Percentiles rank a stretch among this genome's conserved stretches.
phyloP scores from a whole-genome alignment of 2,329 filamentous ascomycete species.

The Blastomyces parvus region DNA sequence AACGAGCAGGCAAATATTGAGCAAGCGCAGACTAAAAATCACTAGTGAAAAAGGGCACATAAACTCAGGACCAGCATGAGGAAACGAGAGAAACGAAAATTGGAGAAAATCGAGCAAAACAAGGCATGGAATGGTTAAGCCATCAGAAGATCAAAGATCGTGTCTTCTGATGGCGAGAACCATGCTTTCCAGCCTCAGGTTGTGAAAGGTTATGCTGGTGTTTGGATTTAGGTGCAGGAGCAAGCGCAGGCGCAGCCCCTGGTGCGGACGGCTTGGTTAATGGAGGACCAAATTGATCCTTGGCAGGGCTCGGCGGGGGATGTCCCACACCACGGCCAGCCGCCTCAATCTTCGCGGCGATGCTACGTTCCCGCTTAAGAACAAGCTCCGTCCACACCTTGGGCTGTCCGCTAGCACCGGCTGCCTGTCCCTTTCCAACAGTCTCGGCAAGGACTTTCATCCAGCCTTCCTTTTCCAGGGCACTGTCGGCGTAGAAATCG shows the following conservation, averaged over 20 bases:
- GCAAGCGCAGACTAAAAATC: conserved; percentile 14
- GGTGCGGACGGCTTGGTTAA: conserved; percentile 23
- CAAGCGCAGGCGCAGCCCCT: conserved; percentile 23
- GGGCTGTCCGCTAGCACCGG: conserved; percentile 30
- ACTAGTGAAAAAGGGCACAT: conserved; percentile 11
- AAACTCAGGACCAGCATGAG: conserved; percentile 7
- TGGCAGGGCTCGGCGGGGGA: conserved; percentile 20
- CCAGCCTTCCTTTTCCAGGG: conserved; percentile 84
- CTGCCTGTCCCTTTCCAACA: conserved; percentile 46
- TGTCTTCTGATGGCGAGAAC: conserved; percentile 33
- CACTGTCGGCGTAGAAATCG: conserved; percentile 92
- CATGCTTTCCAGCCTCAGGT: conserved; percentile 25
- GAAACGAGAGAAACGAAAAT: conserved; percentile 12
- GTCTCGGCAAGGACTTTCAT: conserved; percentile 75
- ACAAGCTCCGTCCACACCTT: conserved; percentile 57
- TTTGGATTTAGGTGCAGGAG: conserved; percentile 23
- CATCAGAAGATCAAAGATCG: conserved; percentile 34
- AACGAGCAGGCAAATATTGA: conserved; percentile 13
- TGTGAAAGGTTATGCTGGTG: conserved; percentile 36
- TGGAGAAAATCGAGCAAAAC: background rate
- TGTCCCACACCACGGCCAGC: conserved; percentile 14
- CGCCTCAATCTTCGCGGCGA: conserved; percentile 26
- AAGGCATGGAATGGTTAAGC: background rate
- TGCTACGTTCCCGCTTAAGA: conserved; percentile 39
- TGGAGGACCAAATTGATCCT: conserved; percentile 21